A percentile compares a stretch with the other conserved stretches of the same genome.
These are phyloP conservation scores for Filosporella fistucella DNA, from an alignment of 495 filamentous ascomycete species.

Conservation along the genomic window DNA sequence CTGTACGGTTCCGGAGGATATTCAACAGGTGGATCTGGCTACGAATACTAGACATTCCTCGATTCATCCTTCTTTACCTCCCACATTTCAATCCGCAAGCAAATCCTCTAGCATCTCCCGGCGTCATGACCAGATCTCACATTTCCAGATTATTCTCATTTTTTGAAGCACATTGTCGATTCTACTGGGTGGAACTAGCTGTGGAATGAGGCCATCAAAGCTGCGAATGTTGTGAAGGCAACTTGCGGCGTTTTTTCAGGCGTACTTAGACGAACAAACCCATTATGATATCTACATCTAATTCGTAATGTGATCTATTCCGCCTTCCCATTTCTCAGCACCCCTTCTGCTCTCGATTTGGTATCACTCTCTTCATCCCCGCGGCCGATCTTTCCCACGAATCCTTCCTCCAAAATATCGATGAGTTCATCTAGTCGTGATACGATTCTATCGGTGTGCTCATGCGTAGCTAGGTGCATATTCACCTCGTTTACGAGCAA, in stretches of 20 bases:
- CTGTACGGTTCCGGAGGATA: conserved; percentile 22
- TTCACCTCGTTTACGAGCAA: conserved; percentile 82
- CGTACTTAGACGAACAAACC: conserved; percentile 9
- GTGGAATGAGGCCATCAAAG: too few relatives aligned
- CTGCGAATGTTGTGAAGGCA: too few relatives aligned
- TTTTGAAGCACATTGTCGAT: too few relatives aligned
- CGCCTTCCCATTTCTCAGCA: conserved; percentile 14
- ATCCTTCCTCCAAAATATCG: conserved; percentile 63
- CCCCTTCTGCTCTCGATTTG: conserved; percentile 12
- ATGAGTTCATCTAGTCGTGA: conserved; percentile 66
- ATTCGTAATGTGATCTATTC: conserved; percentile 1
- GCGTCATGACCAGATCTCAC: conserved; percentile 10
- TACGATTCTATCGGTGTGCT: conserved; percentile 73
- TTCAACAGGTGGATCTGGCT: conserved; percentile 4
- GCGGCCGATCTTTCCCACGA: conserved; percentile 36
- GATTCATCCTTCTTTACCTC: conserved; percentile 1
- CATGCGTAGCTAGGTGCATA: conserved; percentile 62
- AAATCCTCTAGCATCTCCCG: conserved; percentile 17
- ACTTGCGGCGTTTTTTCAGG: conserved; percentile 17
- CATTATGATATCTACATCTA: neutral
- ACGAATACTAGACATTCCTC: neutral
- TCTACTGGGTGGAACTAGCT: too few relatives aligned
- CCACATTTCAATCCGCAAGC: conserved; percentile 6
- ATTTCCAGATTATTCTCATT: too few relatives aligned
- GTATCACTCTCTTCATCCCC: conserved; percentile 21